Conservation (phyloP, 108 stramenopile genomes). For the Chaetoceros tenuissimus region DNA sequence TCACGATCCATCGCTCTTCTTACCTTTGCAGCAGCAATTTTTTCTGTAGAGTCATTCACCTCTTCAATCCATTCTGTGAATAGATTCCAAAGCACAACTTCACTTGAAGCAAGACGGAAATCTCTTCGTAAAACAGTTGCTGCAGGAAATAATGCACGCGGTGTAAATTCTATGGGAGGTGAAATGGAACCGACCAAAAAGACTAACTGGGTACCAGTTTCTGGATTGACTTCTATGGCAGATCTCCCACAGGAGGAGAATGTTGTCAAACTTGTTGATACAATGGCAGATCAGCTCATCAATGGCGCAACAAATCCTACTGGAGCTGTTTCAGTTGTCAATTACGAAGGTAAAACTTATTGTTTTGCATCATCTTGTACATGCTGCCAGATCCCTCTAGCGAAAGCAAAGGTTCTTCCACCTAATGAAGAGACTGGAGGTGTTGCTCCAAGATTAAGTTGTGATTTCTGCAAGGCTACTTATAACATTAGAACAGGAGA, state of each 20-base stretch:
- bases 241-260: constrained; percentile 46
- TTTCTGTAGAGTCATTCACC: too few relatives aligned
- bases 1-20: too few relatives aligned
- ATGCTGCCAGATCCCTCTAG: constrained; percentile 63
- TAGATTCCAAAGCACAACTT: too few relatives aligned
- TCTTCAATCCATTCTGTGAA: too few relatives aligned
- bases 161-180: background rate
- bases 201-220: constrained; percentile 11
- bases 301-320: constrained; percentile 59
- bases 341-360: constrained; percentile 43
- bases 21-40: too few relatives aligned
- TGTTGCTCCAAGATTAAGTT: constrained; percentile 17
- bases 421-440: constrained; percentile 33
- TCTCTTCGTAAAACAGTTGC: background rate
- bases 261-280: constrained; percentile 49
- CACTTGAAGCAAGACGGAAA: background rate
- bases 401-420: constrained; percentile 52
- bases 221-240: constrained; percentile 23
- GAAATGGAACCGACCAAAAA: background rate
- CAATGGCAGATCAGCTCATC: constrained; percentile 33
- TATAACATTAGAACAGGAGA: constrained; percentile 63
- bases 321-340: constrained; percentile 64
- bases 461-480: constrained; percentile 58
- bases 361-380: constrained; percentile 55
- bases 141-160: background rate